Percentiles rank a stretch among this genome's conserved stretches.
Conservation (phyloP, 2,329 filamentous ascomycete species). For the Kalmusia sp. region DNA sequence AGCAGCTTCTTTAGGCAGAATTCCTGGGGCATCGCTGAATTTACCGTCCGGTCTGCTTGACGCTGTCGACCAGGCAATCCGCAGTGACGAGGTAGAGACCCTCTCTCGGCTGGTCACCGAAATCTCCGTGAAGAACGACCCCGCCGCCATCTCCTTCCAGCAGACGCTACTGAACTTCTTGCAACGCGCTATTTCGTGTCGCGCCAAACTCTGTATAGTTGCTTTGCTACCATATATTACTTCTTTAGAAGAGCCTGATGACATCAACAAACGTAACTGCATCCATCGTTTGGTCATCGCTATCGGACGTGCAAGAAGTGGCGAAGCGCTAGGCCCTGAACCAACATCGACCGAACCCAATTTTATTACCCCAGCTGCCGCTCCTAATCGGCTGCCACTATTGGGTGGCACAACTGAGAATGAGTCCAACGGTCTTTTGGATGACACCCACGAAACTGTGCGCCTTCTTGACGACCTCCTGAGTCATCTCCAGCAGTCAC, state of each 20-base stretch:
- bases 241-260: constrained; percentile 82
- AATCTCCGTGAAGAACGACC: constrained; percentile 60
- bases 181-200: constrained; percentile 76
- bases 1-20: constrained; percentile 74
- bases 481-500: constrained; percentile 70
- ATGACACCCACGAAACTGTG: constrained; percentile 77
- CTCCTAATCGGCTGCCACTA: constrained; percentile 68
- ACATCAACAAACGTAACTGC: constrained; percentile 93
- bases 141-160: constrained; percentile 61
- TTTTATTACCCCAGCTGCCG: constrained; percentile 81
- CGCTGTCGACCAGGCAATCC: constrained; percentile 73
- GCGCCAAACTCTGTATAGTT: constrained; percentile 73
- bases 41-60: constrained; percentile 74
- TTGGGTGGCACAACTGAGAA: constrained; percentile 71
- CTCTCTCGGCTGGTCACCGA: constrained; percentile 65
- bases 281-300: constrained; percentile 92
- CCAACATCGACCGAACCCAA: constrained; percentile 64
- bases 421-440: constrained; percentile 64
- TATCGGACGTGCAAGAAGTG: constrained; percentile 77
- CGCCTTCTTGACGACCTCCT: constrained; percentile 70
- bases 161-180: constrained; percentile 79
- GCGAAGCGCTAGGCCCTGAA: constrained; percentile 55
- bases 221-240: constrained; percentile 72
- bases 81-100: constrained; percentile 67
- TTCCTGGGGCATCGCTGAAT: constrained; percentile 76